Conservation (phyloP, 208 protist species). For the Leishmania tropica region DNA sequence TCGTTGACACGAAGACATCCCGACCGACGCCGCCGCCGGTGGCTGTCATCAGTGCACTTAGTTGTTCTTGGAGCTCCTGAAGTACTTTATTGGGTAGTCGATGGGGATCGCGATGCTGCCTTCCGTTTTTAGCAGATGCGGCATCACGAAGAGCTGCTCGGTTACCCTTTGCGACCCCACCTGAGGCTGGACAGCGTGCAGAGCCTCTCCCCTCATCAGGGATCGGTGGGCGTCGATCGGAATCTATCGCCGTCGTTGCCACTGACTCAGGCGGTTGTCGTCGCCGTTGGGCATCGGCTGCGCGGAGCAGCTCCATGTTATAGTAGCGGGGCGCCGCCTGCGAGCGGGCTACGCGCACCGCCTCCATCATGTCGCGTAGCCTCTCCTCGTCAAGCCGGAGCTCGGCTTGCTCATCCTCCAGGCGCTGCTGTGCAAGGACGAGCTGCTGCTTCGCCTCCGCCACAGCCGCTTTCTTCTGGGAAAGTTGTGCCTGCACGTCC, state of each 20-base stretch:
- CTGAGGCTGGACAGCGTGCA: not conserved
- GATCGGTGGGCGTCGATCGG: not conserved
- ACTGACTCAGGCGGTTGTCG: not conserved
- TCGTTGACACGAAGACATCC: conserved; percentile 23
- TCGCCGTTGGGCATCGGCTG: not conserved
- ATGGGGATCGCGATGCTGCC: conserved; percentile 16
- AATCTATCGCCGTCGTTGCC: not conserved
- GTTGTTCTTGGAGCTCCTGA: conserved; percentile 34
- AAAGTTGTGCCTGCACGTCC: conserved; percentile 30
- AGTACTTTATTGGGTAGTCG: conserved; percentile 33
- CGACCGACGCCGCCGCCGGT: not conserved
- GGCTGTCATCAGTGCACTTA: not conserved
- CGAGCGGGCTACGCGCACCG: conserved; percentile 39
- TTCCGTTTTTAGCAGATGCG: conserved; percentile 1
- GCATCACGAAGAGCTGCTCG: not conserved
- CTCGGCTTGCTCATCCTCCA: conserved; percentile 54
- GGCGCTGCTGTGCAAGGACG: conserved; percentile 27
- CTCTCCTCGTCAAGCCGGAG: conserved; percentile 50
- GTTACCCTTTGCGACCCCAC: not conserved
- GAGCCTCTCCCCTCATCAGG: not conserved
- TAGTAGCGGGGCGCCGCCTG: conserved; percentile 28
- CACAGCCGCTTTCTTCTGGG: conserved; percentile 36
- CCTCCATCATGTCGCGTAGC: conserved; percentile 53
- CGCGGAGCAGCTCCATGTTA: conserved; percentile 2
- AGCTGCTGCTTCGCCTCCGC: conserved; percentile 43